phyloP scores from a whole-genome alignment of 2,329 filamentous ascomycete genomes.

The Fulvia fulva region DNA sequence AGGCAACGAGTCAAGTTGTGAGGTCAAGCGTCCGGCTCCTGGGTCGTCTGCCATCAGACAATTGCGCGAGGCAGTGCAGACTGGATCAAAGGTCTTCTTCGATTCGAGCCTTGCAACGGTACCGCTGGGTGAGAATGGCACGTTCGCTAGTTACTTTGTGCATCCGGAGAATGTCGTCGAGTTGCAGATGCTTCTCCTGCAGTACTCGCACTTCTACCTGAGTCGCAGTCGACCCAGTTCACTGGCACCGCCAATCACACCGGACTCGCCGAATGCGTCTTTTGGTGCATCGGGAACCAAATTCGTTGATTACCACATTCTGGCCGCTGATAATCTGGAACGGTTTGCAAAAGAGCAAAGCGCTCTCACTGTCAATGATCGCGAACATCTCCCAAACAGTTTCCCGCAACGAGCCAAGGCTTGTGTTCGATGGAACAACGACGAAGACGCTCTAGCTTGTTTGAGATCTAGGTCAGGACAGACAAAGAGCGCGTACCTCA shows the following conservation, averaged over 20 bases:
- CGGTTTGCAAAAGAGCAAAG: conserved; percentile 45
- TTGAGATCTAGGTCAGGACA: conserved; percentile 17
- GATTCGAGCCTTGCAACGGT: conserved; percentile 48
- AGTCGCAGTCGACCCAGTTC: conserved; percentile 29
- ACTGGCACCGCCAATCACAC: conserved; percentile 20
- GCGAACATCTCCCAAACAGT: conserved; percentile 28
- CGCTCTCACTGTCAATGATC: conserved; percentile 41
- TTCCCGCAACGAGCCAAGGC: conserved; percentile 29
- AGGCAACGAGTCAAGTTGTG: conserved; percentile 9
- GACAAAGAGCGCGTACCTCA: conserved; percentile 35
- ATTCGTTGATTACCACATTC: conserved; percentile 37
- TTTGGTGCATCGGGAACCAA: conserved; percentile 26
- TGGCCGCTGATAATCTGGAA: conserved; percentile 48
- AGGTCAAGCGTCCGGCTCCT: conserved; percentile 12
- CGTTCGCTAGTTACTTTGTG: conserved; percentile 51
- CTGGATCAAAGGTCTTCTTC: conserved; percentile 44
- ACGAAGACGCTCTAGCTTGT: conserved; percentile 29
- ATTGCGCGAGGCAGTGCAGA: conserved; percentile 39
- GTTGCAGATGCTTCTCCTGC: conserved; percentile 49
- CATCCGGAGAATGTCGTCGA: conserved; percentile 53
- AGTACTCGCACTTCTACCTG: conserved; percentile 44
- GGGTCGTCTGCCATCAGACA: conserved; percentile 30
- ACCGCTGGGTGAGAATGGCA: conserved; percentile 44
- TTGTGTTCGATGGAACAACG: conserved; percentile 28
- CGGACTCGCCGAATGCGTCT: conserved; percentile 18